Base-by-base conservation (phyloP, 331 rosid species). In the Dryas integrifolia region DNA sequence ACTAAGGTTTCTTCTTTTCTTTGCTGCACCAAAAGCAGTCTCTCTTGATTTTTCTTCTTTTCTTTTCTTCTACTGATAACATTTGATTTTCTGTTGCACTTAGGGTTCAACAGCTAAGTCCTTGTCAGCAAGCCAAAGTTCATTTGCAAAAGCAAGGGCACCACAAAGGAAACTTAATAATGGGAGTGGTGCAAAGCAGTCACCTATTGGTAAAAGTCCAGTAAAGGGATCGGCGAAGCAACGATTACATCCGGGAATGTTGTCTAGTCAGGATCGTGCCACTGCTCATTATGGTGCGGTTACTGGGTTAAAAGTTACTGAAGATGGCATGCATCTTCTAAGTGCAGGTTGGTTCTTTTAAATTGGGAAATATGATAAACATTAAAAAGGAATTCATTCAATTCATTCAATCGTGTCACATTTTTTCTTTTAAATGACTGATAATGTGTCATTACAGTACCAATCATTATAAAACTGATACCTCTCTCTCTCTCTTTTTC, bases 201-300 rank as follows among this genome's bases (percentile, higher is more conserved):
- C 82, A 13, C 66, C 82, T 15, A 44, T 69, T 61, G 79, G 86
- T 80, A 88, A 83, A 84, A 76, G 79, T 67, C 84, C 87, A 63
- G 85, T 80, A 71, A 93, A 82, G 80, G 96, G 88, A 73, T 84
- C 91, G 57, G 26, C 63, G 67, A 91, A 79, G 89, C 96, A 91
- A 78, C 86, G 91, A 81, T 78, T 88, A 79, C 98, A 94, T 90
- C 97, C 98, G 16, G 98, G 98, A 65, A 79, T 94, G 95, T 76
- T 91, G 75, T 89, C 98, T 67, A 80, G 86, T 72, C 96, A 89
- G 85, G 96, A 94, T 83, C 96, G 88, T 63, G 96, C 96, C 3
- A 90, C 96, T 50, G 96, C 97, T 81, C 97, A 91, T 85, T 94
- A 91, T 61, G 97, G 98, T 84, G 90, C 98, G 26, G 96, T 94